phyloP scores from a whole-genome alignment of 2,329 filamentous ascomycete genomes.

The Venturiaceae sp. region DNA sequence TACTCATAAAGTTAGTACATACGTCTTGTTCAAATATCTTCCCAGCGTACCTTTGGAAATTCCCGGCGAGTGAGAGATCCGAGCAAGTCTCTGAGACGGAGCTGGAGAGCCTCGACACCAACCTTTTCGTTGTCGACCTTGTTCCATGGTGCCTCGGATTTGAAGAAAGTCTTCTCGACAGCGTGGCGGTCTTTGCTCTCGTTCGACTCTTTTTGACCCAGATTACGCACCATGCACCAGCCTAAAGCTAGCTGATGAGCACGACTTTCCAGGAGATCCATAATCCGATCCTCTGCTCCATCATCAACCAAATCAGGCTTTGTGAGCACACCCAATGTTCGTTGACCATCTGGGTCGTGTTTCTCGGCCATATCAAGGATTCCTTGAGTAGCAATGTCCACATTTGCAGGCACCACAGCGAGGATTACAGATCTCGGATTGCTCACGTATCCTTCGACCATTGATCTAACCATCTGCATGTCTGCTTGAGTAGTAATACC shows the following conservation, averaged over 20 bases:
- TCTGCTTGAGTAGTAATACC: conserved; percentile 33
- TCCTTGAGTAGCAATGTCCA: conserved; percentile 46
- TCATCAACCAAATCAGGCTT: conserved; percentile 39
- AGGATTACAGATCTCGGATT: conserved; percentile 35
- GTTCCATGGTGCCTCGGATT: conserved; percentile 10
- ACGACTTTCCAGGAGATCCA: conserved; percentile 13
- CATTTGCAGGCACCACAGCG: conserved; percentile 30
- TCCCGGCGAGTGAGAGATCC: conserved; percentile 26
- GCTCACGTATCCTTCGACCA: conserved; percentile 35
- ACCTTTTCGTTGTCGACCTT: conserved; percentile 9
- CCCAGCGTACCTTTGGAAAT: conserved; percentile 35
- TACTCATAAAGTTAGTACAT: conserved; percentile 16
- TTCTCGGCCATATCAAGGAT: conserved; percentile 37
- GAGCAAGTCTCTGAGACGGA: conserved; percentile 28
- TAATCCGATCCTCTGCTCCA: conserved; percentile 19
- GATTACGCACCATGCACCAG: conserved; percentile 23
- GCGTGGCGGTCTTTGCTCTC: conserved; percentile 15
- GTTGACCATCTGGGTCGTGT: conserved; percentile 34
- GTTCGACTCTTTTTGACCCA: conserved; percentile 17
- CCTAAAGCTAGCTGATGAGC: conserved; percentile 16
- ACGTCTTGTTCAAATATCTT: not conserved
- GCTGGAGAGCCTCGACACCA: conserved; percentile 13
- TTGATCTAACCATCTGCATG: conserved; percentile 32
- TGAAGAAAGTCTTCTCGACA: conserved; percentile 26
- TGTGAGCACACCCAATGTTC: conserved; percentile 49